Evolutionary conservation across 2,329 filamentous ascomycete species (phyloP), one percentile per base, ranked within the genome.

Genomic region (Epichloe sp.): DNA sequence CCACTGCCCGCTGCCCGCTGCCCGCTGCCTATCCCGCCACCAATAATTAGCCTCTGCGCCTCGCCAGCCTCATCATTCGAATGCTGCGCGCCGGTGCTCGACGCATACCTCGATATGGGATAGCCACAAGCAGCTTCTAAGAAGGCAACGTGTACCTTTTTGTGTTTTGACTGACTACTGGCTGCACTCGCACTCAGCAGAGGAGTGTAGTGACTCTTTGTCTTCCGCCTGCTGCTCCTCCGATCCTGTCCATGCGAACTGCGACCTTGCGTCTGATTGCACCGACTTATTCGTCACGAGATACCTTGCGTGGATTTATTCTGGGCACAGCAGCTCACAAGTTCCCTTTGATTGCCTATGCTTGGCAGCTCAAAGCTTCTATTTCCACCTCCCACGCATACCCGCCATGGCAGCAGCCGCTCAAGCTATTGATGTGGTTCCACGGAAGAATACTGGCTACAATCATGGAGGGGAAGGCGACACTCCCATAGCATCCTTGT

Each of bases 381-480:
- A 11, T 19, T 46, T 41, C 23, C 15, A 1, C 43, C 26, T 26
- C 26, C 34, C 12, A n/a, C 42, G 34, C 23, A 50, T 51, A 43
- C 21, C 43, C 41, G 50, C 26, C 46, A 57, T 57, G 54, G 17
- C 52, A 37, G 17, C 52, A 34, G 58, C 56, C 47, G 52, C 58
- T 36, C 56, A 62, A 43, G 53, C 63, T 37, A 51, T 55, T 17
- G 47, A 56, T 23, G 48, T 51, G 44, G 37, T 49, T 21, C 35
- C 52, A 35, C 51, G 34, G 19, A 51, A 48, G 7, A 37, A 15
- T 14, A 35, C 34, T 19, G 44, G 17, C 40, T 26, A 51, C 31
- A 41, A n/a, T 19, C 3, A 43, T 17, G 48, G 48, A 21, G 44
- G 56, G 21, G 45, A 54, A 36, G 53, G 52, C 43, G 57, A 58